Evolutionary conservation across 805 yeast genomes (phyloP).

Genomic region (Saccharomyces jurei): DNA sequence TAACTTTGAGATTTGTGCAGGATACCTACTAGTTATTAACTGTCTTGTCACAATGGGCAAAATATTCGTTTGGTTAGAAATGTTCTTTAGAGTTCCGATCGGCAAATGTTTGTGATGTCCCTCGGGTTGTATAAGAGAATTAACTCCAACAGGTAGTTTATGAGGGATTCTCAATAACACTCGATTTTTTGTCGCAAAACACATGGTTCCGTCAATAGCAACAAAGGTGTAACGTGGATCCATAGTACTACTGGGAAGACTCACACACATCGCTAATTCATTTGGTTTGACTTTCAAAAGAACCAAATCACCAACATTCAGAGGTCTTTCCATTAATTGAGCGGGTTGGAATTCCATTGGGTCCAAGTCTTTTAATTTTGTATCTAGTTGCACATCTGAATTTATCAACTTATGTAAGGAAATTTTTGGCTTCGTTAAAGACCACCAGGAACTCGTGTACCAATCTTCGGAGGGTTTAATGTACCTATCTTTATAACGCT

Average conservation of each 20-base stretch:
- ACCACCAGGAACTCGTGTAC: constrained; percentile 7
- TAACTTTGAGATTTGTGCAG: constrained; percentile 33
- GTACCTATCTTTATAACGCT: constrained; percentile 17
- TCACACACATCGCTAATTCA: constrained; percentile 47
- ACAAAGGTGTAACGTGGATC: constrained; percentile 53
- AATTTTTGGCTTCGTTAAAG: neutral
- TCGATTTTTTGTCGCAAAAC: constrained; percentile 38
- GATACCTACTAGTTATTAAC: constrained; percentile 25
- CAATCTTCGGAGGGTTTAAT: constrained; percentile 21
- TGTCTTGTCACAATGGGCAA: constrained; percentile 31
- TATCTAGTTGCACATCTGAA: neutral
- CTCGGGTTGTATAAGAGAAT: constrained; percentile 14
- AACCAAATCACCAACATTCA: constrained; percentile 57
- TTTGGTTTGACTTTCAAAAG: constrained; percentile 39
- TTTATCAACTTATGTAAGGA: neutral
- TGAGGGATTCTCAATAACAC: constrained; percentile 49
- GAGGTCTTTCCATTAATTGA: constrained; percentile 7
- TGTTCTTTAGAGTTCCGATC: constrained; percentile 26
- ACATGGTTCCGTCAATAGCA: constrained; percentile 48
- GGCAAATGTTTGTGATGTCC: constrained; percentile 21
- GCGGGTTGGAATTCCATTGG: constrained; percentile 6
- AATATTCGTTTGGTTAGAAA: constrained; percentile 20
- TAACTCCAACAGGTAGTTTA: constrained; percentile 13
- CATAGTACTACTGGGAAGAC: constrained; percentile 40
- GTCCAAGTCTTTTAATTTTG: neutral